Percentiles rank a stretch among this genome's conserved stretches.
Evolutionary conservation across 345 rosid genomes (phyloP).

Genomic region (Erodium maritimum): DNA sequence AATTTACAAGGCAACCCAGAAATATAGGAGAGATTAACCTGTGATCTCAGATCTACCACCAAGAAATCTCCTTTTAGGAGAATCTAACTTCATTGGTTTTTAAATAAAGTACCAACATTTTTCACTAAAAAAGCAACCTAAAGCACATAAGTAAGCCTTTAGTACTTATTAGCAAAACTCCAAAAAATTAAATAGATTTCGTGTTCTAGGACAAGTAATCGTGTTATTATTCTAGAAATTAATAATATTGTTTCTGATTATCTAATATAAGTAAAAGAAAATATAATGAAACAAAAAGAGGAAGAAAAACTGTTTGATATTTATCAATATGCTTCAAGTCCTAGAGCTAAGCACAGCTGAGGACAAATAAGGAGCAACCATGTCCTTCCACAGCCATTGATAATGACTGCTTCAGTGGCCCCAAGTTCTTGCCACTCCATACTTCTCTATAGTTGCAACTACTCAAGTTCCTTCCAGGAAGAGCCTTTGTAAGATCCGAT

Average conservation of each 20-base stretch:
- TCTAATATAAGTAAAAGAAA: background rate
- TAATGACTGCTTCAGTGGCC: background rate
- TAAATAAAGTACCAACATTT: background rate
- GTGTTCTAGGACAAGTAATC: too few relatives aligned
- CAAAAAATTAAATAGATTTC: too few relatives aligned
- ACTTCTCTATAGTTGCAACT: background rate
- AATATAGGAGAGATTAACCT: background rate
- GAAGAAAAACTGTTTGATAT: too few relatives aligned
- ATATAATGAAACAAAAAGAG: too few relatives aligned
- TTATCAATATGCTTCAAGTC: background rate
- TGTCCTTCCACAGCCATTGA: background rate
- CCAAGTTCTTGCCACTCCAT: background rate
- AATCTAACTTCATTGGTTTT: background rate
- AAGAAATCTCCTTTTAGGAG: background rate
- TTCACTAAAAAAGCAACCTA: slow-evolving; percentile 16
- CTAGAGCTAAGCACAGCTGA: background rate
- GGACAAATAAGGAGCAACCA: background rate
- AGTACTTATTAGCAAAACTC: too few relatives aligned
- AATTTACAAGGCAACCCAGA: background rate
- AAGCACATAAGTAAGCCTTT: too few relatives aligned
- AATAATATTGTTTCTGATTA: too few relatives aligned
- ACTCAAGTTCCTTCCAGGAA: slow-evolving; percentile 15
- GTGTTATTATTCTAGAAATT: too few relatives aligned
- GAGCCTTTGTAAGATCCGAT: slow-evolving; percentile 36
- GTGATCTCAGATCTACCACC: background rate